phyloP scores from a whole-genome alignment of 257 asterid genomes.

The Cruciata laevipes region DNA sequence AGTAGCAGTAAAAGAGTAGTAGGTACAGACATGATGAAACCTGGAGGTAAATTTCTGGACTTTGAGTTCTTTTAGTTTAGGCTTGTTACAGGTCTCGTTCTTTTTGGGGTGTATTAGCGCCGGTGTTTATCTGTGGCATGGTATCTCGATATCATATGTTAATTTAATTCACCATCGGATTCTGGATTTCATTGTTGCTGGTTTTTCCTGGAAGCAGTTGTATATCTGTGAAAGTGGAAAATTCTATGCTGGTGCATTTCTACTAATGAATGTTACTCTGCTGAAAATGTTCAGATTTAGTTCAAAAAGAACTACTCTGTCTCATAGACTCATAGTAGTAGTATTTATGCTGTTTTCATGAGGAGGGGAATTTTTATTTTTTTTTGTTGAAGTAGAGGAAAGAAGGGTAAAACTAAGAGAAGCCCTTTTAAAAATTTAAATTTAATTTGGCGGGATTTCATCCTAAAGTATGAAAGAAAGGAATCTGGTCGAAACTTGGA shows the following conservation, averaged over 20 bases:
- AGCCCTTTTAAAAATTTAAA: too few species aligned
- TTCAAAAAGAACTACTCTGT: not conserved
- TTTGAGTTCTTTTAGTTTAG: slow-evolving; percentile 71
- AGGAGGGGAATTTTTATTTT: too few species aligned
- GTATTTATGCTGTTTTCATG: too few species aligned
- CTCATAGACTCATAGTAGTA: too few species aligned
- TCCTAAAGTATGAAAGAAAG: too few species aligned
- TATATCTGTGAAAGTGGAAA: not conserved
- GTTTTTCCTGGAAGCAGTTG: not conserved
- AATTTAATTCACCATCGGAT: slow-evolving; percentile 4
- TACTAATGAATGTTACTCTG: not conserved
- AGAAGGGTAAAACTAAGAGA: too few species aligned
- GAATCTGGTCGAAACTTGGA: too few species aligned
- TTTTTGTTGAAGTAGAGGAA: too few species aligned
- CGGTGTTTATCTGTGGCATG: slow-evolving; percentile 16
- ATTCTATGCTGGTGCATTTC: not conserved
- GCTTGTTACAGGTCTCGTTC: slow-evolving; percentile 10
- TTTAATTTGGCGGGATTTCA: too few species aligned
- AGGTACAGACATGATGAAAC: slow-evolving; percentile 28
- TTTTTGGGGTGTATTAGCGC: slow-evolving; percentile 14
- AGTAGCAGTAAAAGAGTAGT: slow-evolving; percentile 39
- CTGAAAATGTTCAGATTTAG: not conserved
- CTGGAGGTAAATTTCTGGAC: slow-evolving; percentile 81
- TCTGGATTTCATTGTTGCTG: not conserved
- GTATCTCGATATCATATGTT: not conserved